Base-by-base conservation (phyloP, 768 basidiomycete species). In the Boletus pseudo-olivaceus region DNA sequence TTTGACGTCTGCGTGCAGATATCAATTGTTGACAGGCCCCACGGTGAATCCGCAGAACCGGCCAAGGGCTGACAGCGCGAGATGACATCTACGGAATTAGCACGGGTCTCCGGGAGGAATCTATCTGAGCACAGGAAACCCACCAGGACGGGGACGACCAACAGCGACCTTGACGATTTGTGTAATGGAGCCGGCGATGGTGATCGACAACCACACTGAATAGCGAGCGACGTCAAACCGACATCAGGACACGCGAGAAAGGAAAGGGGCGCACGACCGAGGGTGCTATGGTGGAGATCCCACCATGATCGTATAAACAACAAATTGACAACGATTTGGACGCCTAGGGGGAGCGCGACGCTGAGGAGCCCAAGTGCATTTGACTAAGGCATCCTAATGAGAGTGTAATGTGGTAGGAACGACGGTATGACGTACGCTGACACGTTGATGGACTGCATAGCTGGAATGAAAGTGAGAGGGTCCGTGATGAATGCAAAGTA, bases 61-160 rank as follows among this genome's bases (percentile, higher is more conserved):
- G 75, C 48, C 19, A 67, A 63, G 8, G 93, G 92, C 33, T 83
- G 79, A 63, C 93, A 96, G 15, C 70, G 70, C 11, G 68, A 50
- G 44, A 70, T 62, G 29, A 70, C 9, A 34, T 70, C 69, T 70
- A 33, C 27, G 34, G 15, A 14, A 30, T 57, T 9, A 52, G 15
- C 14, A 34, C 26, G 4, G 15, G 10, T 48, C 17, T 20, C 7
- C 7, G 4, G 30, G 19, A 10, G 10, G 3, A 7, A 32, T 32
- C 29, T 30, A 23, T 40, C 26, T 19, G 39, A 35, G 12, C 5
- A 32, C 20, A 32, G 32, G 1, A 23, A 19, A 49, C 65, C 32
- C 57, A 85, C 90, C 92, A 44, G 93, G 93, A 14, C 94, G 82
- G 8, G 94, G 93, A 10, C 94, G 83, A 10, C 93, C 94, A 47